These are phyloP conservation scores for Canavalia gladiata DNA, from an alignment of 306 rosid genomes.

Conservation along the genomic window DNA sequence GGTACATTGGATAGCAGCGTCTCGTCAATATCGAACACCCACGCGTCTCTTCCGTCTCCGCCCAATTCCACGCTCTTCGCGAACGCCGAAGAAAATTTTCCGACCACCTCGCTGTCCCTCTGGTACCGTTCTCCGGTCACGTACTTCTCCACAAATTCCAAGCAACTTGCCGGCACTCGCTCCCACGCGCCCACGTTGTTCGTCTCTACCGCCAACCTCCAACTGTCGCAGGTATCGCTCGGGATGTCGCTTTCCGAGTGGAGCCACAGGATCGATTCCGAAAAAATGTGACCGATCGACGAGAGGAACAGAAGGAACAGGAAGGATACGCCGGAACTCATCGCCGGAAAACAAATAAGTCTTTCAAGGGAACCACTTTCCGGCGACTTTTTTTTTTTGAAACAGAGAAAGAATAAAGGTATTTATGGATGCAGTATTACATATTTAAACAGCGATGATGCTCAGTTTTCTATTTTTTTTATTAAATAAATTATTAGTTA, in stretches of 20 bases:
- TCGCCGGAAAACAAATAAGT: slow-evolving; percentile 56
- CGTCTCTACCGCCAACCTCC: slow-evolving; percentile 83
- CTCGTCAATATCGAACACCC: slow-evolving; percentile 94
- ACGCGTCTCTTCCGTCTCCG: slow-evolving; percentile 71
- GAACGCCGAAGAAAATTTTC: slow-evolving; percentile 52
- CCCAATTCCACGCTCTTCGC: slow-evolving; percentile 49
- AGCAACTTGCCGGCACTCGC: slow-evolving; percentile 62
- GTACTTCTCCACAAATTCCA: slow-evolving; percentile 64
- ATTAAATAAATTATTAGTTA: neutral
- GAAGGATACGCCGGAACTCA: slow-evolving; percentile 40
- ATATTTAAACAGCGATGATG: neutral
- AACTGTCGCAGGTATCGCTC: slow-evolving; percentile 74
- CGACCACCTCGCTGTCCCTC: slow-evolving; percentile 59
- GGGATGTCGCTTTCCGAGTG: slow-evolving; percentile 45
- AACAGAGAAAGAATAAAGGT: neutral
- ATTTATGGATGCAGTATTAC: neutral
- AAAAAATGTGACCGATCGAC: slow-evolving; percentile 18
- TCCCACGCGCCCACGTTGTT: slow-evolving; percentile 78
- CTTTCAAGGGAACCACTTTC: slow-evolving; percentile 41
- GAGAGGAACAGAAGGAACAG: slow-evolving; percentile 25
- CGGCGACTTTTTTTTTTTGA: slow-evolving; percentile 22
- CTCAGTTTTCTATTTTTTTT: neutral
- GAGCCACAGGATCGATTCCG: slow-evolving; percentile 53
- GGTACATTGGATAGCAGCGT: slow-evolving; percentile 79
- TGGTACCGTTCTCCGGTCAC: slow-evolving; percentile 58